Conservation (phyloP, 768 basidiomycete genomes). For the Termitomyces sp. region DNA sequence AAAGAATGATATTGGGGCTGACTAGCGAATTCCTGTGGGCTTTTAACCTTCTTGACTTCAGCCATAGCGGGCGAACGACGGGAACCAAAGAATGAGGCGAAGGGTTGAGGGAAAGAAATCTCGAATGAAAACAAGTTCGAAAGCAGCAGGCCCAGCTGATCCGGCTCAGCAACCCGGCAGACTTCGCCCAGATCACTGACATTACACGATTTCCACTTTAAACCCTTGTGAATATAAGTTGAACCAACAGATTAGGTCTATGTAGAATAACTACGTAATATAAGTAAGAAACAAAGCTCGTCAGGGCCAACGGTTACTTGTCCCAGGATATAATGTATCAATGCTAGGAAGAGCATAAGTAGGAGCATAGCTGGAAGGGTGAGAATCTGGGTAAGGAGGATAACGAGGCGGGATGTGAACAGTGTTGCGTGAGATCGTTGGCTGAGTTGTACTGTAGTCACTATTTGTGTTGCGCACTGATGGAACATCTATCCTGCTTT, state of each 20-base stretch:
- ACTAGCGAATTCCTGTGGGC: slow-evolving; percentile 90
- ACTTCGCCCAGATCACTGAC: too few species aligned
- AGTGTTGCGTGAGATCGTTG: slow-evolving; percentile 5
- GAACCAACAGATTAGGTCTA: slow-evolving; percentile 1
- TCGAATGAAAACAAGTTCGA: slow-evolving; percentile 44
- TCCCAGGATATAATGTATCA: slow-evolving; percentile 12
- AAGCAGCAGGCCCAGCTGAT: slow-evolving; percentile 18
- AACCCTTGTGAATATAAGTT: not conserved
- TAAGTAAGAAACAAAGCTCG: slow-evolving; percentile 4
- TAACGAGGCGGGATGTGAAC: slow-evolving; percentile 13
- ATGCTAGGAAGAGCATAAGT: slow-evolving; percentile 12
- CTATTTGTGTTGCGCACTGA: slow-evolving; percentile 8
- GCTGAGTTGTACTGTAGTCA: slow-evolving; percentile 8
- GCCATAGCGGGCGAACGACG: slow-evolving; percentile 67
- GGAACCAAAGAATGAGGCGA: slow-evolving; percentile 43
- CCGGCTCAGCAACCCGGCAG: too few species aligned
- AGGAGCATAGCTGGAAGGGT: slow-evolving; percentile 3
- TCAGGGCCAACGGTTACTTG: slow-evolving; percentile 17
- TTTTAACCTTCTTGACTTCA: slow-evolving; percentile 80
- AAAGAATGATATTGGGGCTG: slow-evolving; percentile 16
- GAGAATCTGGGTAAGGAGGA: slow-evolving; percentile 8
- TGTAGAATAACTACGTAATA: slow-evolving; percentile 7
- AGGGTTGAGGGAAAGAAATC: slow-evolving; percentile 42
- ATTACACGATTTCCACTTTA: not conserved
- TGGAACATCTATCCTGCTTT: slow-evolving; percentile 36